phyloP scores from a whole-genome alignment of 441 rosid species.

The Kokia cookei region DNA sequence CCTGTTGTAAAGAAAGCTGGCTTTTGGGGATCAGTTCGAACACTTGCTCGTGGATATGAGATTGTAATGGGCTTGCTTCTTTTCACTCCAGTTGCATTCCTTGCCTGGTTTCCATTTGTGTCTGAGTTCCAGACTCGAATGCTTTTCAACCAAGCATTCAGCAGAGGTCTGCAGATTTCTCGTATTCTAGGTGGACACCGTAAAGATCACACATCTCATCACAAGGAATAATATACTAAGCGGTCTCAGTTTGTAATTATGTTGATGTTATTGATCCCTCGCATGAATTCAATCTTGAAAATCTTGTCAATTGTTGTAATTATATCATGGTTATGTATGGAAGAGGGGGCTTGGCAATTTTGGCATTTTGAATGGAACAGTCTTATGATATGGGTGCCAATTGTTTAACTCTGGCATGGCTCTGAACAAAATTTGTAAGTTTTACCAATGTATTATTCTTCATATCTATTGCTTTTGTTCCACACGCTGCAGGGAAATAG shows the following conservation, averaged over 20 bases:
- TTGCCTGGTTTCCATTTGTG: slow-evolving; percentile 98
- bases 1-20: slow-evolving; percentile 66
- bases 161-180: slow-evolving; percentile 96
- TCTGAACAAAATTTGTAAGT: background rate
- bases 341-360: slow-evolving; percentile 15
- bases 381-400: background rate
- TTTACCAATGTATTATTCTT: background rate
- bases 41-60: slow-evolving; percentile 95
- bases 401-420: background rate
- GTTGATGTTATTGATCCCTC: background rate
- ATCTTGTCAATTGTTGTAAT: slow-evolving; percentile 10
- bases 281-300: background rate
- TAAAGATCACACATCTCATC: slow-evolving; percentile 73
- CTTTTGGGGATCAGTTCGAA: slow-evolving; percentile 87
- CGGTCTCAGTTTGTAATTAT: background rate
- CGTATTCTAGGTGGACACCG: slow-evolving; percentile 94
- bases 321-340: slow-evolving; percentile 1
- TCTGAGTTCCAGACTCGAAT: slow-evolving; percentile 98
- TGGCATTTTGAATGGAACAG: background rate
- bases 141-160: slow-evolving; percentile 98
- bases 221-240: slow-evolving; percentile 48
- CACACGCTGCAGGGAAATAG: background rate
- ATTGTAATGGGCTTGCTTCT: slow-evolving; percentile 86
- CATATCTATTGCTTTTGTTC: background rate
- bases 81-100: slow-evolving; percentile 95